Base-by-base conservation (phyloP, 225 moss, liverwort and hornwort genomes). In the Asterella californica region DNA sequence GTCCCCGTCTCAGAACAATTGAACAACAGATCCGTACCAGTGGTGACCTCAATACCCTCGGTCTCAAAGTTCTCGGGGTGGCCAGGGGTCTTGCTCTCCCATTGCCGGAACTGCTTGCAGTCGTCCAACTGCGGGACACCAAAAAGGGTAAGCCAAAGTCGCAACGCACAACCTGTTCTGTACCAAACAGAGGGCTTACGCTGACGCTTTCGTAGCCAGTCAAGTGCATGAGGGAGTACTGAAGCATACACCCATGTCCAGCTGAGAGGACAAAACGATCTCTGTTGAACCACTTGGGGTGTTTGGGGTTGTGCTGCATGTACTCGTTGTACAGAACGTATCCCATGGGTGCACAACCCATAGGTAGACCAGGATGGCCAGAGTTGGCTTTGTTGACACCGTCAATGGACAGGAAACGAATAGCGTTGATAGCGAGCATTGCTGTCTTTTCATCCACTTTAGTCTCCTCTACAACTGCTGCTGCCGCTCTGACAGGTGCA, bases 361-460 rank as follows among this genome's bases (percentile, higher is more conserved):
- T 97, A 17, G 96, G 94, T 74, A 97, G 81, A 47, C 96, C 96
- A 2, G 94, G 96, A 78, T 97, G 96, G 7, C 96, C 94, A 11
- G 96, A 97, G 90, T 97, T 97, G 21, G 96, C 96, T 87, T 97
- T 97, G 89, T 97, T 94, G 82, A 96, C 92, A 1, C 94, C 91
- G 78, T 96, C 94, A 0, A 96, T 71, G 52, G 96, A 85, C 90
- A 96, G 81, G 82, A 96, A 96, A 19, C 94, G 91, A 83, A 96
- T 94, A 25, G 94, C 90, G 76, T 96, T 96, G 8, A 96, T 74
- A 4, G 96, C n/a, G n/a, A n/a, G n/a, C n/a, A n/a, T n/a, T n/a
- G n/a, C n/a, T n/a, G n/a, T n/a, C n/a, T n/a, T n/a, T n/a, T n/a
- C n/a, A n/a, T n/a, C n/a, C n/a, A n/a, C n/a, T n/a, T n/a, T n/a